These are phyloP conservation scores for Kwoniella sp. DNA, from an alignment of 768 basidiomycete genomes.

Conservation along the genomic window DNA sequence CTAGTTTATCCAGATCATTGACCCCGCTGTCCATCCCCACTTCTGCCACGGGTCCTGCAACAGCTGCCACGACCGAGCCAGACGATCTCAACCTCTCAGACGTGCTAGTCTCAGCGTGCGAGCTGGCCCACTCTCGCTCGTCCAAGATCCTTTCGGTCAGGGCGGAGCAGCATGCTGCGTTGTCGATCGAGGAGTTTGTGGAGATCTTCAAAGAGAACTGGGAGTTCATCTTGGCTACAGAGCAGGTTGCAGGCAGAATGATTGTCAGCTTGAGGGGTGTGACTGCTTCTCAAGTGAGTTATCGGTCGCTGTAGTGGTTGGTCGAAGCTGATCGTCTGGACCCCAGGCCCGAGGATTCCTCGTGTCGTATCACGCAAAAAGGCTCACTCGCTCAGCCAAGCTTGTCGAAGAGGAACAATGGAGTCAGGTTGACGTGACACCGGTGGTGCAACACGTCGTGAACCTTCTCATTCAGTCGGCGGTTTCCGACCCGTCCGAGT, in stretches of 20 bases:
- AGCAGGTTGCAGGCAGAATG: conserved; percentile 80
- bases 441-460: conserved; percentile 64
- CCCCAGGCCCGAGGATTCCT: conserved; percentile 79
- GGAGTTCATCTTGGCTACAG: conserved; percentile 83
- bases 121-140: conserved; percentile 75
- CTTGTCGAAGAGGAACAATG: conserved; percentile 94
- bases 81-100: conserved; percentile 60
- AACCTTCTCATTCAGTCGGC: conserved; percentile 75
- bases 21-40: conserved; percentile 6
- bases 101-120: conserved; percentile 71
- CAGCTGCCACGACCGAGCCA: background rate
- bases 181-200: conserved; percentile 71
- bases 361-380: conserved; percentile 73
- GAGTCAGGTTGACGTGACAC: conserved; percentile 71
- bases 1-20: background rate
- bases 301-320: background rate
- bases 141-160: conserved; percentile 74
- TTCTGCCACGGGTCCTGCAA: conserved; percentile 6
- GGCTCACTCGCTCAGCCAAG: conserved; percentile 75
- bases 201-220: conserved; percentile 78
- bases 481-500: conserved; percentile 70
- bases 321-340: background rate
- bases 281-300: conserved; percentile 68
- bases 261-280: conserved; percentile 86
- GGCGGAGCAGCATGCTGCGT: conserved; percentile 69